Evolutionary conservation across 1,284 basidiomycete genomes (phyloP).

Genomic region (Irpex sp.): DNA sequence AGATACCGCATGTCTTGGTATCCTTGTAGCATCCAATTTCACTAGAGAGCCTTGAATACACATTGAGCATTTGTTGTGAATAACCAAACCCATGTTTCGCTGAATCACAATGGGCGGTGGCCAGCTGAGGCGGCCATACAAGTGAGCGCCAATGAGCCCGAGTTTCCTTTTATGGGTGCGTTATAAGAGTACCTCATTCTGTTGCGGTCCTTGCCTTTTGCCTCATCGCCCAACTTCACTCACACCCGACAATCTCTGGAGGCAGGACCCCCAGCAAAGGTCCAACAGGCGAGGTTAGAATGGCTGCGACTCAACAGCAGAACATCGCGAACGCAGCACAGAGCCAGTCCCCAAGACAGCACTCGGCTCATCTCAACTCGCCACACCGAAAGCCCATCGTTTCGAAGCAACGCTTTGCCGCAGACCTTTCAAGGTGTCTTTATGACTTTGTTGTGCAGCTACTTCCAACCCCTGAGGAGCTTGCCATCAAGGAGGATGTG

Average conservation of each 20-base stretch:
- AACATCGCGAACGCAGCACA: slow-evolving; percentile 1
- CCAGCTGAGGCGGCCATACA: not conserved
- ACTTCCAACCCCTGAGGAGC: slow-evolving; percentile 84
- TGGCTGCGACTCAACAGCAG: slow-evolving; percentile 13
- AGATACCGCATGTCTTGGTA: no score
- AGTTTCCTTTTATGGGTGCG: not conserved
- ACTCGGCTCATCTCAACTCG: slow-evolving; percentile 22
- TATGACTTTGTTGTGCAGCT: slow-evolving; percentile 89
- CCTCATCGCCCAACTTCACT: not conserved
- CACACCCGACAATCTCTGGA: slow-evolving; percentile 3
- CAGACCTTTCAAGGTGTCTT: slow-evolving; percentile 66
- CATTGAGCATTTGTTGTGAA: no score
- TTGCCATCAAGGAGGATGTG: slow-evolving; percentile 94
- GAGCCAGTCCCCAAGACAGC: slow-evolving; percentile 9
- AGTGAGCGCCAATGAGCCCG: not conserved
- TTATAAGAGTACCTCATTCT: not conserved
- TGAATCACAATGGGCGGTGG: not conserved
- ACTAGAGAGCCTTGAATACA: no score
- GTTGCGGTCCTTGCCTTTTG: not conserved
- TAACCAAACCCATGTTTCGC: no score
- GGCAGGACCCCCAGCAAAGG: slow-evolving; percentile 11
- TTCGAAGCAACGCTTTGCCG: slow-evolving; percentile 57
- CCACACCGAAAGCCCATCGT: slow-evolving; percentile 31
- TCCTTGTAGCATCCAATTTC: no score
- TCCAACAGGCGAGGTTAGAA: slow-evolving; percentile 3